Conservation (phyloP, 2,329 filamentous ascomycete genomes). For the Fonsecaea multimorphosa region DNA sequence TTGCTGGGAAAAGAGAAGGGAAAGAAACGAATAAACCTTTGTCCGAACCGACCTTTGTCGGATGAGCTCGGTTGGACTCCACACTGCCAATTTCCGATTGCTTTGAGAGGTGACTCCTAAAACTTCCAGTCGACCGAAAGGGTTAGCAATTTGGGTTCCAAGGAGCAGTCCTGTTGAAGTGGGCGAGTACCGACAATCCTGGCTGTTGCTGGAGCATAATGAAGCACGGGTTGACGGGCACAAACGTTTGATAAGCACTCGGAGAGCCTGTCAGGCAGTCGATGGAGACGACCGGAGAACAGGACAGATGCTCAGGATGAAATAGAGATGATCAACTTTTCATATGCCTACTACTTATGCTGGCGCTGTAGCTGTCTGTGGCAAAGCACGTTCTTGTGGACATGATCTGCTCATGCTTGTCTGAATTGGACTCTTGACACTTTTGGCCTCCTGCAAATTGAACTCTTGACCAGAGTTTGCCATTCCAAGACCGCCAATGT, state of each 20-base stretch:
- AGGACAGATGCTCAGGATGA: neutral
- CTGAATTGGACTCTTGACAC: slow-evolving; percentile 15
- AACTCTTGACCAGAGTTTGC: neutral
- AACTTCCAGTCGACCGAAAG: neutral
- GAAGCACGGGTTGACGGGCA: neutral
- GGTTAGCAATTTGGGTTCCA: neutral
- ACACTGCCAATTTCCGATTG: neutral
- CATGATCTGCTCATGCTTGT: slow-evolving; percentile 16
- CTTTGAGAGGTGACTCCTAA: neutral
- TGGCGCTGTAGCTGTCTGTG: slow-evolving; percentile 16
- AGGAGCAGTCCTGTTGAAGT: neutral
- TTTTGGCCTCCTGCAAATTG: slow-evolving; percentile 11
- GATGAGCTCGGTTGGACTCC: neutral
- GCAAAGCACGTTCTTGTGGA: slow-evolving; percentile 24
- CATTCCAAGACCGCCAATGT: slow-evolving; percentile 3
- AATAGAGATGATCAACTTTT: slow-evolving; percentile 31
- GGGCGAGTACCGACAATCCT: neutral
- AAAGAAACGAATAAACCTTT: neutral
- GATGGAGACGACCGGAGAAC: neutral
- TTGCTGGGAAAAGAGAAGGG: neutral
- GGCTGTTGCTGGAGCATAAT: neutral
- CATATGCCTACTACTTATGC: slow-evolving; percentile 30
- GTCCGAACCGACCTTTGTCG: neutral
- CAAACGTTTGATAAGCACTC: neutral
- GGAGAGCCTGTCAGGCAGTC: neutral